Evolutionary conservation across 495 filamentous ascomycete species (phyloP), one percentile per base, ranked within the genome.

Genomic region (Beverwykella pulmonaria): DNA sequence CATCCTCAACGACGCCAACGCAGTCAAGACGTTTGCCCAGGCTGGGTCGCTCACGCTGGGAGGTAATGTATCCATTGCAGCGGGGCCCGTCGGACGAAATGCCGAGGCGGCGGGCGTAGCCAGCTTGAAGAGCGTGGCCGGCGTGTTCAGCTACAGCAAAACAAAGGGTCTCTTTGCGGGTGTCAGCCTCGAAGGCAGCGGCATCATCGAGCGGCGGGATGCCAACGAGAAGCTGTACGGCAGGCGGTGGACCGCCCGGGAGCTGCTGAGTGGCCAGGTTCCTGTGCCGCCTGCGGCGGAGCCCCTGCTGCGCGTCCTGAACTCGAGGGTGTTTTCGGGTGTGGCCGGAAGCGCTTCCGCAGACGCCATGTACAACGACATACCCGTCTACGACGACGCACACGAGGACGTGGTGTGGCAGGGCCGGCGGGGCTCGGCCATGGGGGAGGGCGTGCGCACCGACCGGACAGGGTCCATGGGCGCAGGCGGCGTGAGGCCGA

Each of bases 161-260:
- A 98, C 94, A 27, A 97, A 97, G 80, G 94, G 94, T 25, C 81
- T 98, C 14, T 98, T 98, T 69, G 94, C 94, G 1, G 94, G 94
- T 72, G 93, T 98, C 50, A 93, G 90, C 68, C 79, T 98, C 66
- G 94, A 98, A 77, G 94, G 94, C 17, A 91, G 88, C 52, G 91
- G 88, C 57, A 85, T 98, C 39, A 87, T 97, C 55, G 95, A 98
- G 79, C 87, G 94, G 61, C 90, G 91, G 74, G 94, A 98, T 79
- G 94, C 95, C 60, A 98, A 98, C 72, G 90, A 93, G 78, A 97
- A 96, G 77, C 83, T 98, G 53, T 98, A 98, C 79, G 90, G 90
- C 58, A 86, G 86, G 69, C 84, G 86, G 25, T 83, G 91, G 71
- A 91, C 90, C 12, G 94, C 94, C n/a, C 77, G 78, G 59, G 87